Evolutionary conservation across 495 filamentous ascomycete genomes (phyloP).

Genomic region (Trichoderma parareesei): DNA sequence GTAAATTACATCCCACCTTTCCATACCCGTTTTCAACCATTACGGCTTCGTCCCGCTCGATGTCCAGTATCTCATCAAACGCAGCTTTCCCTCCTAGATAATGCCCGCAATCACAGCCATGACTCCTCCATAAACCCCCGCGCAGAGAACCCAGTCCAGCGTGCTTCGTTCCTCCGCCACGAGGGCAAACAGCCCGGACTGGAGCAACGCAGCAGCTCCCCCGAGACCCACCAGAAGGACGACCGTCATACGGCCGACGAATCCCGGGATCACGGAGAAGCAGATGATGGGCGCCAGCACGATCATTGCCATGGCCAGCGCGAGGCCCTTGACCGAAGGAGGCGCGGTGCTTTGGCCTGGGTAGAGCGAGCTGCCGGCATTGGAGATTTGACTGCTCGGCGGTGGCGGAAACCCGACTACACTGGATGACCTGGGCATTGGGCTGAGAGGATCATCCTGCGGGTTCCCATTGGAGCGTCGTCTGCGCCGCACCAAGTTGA

Average conservation of each 20-base stretch:
- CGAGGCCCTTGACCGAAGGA: conserved; percentile 26
- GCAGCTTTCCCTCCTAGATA: not conserved
- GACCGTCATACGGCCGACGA: conserved; percentile 46
- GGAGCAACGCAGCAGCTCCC: conserved; percentile 23
- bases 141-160: conserved; percentile 25
- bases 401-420: conserved; percentile 10
- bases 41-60: not conserved
- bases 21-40: not conserved
- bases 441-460: conserved; percentile 18
- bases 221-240: conserved; percentile 30
- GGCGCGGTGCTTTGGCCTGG: conserved; percentile 16
- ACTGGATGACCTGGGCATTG: conserved; percentile 17
- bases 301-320: conserved; percentile 45
- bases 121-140: conserved; percentile 32
- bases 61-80: not conserved
- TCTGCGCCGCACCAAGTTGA: conserved; percentile 37
- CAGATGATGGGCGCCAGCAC: conserved; percentile 52
- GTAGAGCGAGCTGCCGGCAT: not conserved
- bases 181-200: conserved; percentile 22
- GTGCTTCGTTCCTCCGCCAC: conserved; percentile 11
- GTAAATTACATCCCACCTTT: conserved; percentile 12
- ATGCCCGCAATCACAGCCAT: conserved; percentile 33
- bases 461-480: not conserved
- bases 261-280: conserved; percentile 46
- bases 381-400: not conserved